phyloP scores from a whole-genome alignment of 129 eudicot genomes.

The Flaveria brownii region DNA sequence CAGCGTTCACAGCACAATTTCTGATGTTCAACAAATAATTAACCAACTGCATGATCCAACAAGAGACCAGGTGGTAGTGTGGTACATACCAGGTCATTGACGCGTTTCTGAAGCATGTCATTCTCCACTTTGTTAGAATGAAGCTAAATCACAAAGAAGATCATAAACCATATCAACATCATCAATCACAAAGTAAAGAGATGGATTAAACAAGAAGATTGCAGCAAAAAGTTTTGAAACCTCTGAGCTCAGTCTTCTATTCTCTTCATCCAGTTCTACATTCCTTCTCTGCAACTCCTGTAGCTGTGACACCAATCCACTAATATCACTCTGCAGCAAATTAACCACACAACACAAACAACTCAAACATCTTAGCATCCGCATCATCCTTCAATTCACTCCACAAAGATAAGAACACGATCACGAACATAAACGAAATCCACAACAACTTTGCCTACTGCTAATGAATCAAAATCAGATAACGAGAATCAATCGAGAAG shows the following conservation, averaged over 20 bases:
- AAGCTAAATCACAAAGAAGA: conserved; percentile 55
- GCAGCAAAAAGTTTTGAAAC: conserved; percentile 29
- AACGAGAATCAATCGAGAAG: background rate
- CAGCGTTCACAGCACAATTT: background rate
- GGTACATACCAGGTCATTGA: conserved; percentile 69
- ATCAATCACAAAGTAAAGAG: conserved; percentile 6
- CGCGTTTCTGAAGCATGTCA: conserved; percentile 58
- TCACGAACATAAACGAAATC: background rate
- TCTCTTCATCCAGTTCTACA: conserved; percentile 68
- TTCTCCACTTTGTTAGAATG: conserved; percentile 61
- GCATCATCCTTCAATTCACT: background rate
- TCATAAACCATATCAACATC: background rate
- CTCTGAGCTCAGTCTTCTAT: conserved; percentile 55
- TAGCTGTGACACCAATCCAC: conserved; percentile 79
- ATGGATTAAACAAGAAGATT: background rate
- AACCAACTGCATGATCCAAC: conserved; percentile 14
- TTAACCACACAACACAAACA: conserved; percentile 2
- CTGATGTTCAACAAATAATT: background rate
- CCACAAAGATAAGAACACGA: background rate
- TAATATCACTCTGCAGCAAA: conserved; percentile 75
- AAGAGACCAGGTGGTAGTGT: background rate
- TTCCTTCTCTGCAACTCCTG: conserved; percentile 72
- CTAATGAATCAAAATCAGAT: conserved; percentile 14
- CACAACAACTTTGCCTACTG: background rate
- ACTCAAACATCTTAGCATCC: background rate